Base-by-base conservation (phyloP, 768 basidiomycete species). In the Antrodiella citrinella region DNA sequence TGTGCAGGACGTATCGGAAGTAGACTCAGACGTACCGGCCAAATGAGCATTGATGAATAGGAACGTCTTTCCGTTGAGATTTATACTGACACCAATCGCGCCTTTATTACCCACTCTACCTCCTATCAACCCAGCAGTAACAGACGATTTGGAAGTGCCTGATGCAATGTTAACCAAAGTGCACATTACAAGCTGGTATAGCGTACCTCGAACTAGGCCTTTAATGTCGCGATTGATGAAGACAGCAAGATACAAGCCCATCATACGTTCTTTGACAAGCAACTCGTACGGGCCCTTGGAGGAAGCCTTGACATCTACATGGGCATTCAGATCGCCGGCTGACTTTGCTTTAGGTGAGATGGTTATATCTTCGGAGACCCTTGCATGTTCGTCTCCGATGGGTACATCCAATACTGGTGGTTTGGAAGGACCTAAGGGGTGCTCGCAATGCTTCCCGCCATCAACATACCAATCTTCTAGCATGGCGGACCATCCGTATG, bases 101-200 rank as follows among this genome's bases (percentile, higher is more conserved):
- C 94, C 80, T 62, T 97, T 97, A 63, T 97, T 97, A 4, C 94
- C 94, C 2, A 96, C 74, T 44, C 94, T 70, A 0, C 94, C 94
- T 2, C 91, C 91, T 22, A 95, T 89, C 20, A 96, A 70, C 3
- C 94, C 94, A 13, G 94, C 80, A 1, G 92, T 86, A 1, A 97
- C 94, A 18, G 82, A 80, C 12, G 86, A 84, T 56, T 84, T 87
- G 3, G 88, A 90, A 11, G 75, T 79, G 13, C 86, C 87, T 85
- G 49, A 22, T 35, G 30, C 9, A 24, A 21, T 19, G 18, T 45
- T 15, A 26, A 12, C 62, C 43, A 59, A 51, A 11, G 49, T 45
- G 12, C 41, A 43, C n/a, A 19, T 9, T 22, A 22, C 41, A 43
- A 19, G 5, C 41, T 9, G 19, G 25, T 20, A 20, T 26, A 13